Conservation (phyloP, 2,329 filamentous ascomycete species). For the Chrysoporthe puriensis region DNA sequence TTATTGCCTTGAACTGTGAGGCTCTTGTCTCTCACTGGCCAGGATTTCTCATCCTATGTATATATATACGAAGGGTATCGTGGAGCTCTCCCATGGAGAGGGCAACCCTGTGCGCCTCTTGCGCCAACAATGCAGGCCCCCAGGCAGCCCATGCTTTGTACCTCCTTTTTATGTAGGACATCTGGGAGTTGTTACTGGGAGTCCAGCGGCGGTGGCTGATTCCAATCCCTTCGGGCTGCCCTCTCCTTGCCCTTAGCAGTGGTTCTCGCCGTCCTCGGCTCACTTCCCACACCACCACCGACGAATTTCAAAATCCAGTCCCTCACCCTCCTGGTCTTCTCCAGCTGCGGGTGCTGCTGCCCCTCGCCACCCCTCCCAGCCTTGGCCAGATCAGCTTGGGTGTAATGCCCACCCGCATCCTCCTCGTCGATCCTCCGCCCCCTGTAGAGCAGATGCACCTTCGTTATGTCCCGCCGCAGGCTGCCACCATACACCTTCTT, state of each 20-base stretch:
- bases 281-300: constrained; percentile 37
- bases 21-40: too few species aligned
- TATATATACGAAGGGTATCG: too few species aligned
- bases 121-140: too few species aligned
- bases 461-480: constrained; percentile 71
- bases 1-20: too few species aligned
- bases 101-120: background rate
- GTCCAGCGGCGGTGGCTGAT: constrained; percentile 27
- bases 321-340: constrained; percentile 68
- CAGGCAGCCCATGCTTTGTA: too few species aligned
- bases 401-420: constrained; percentile 62
- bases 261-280: constrained; percentile 33
- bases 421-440: constrained; percentile 51
- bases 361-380: constrained; percentile 27
- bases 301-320: constrained; percentile 79
- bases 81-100: too few species aligned
- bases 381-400: constrained; percentile 50
- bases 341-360: constrained; percentile 53
- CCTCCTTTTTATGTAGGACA: background rate
- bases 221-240: constrained; percentile 23
- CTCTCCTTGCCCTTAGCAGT: constrained; percentile 31
- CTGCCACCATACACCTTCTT: constrained; percentile 84
- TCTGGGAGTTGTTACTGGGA: constrained; percentile 10
- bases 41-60: too few species aligned
- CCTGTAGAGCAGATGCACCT: constrained; percentile 68